phyloP scores from a whole-genome alignment of 108 stramenopile species.

The Cyclotella distinguenda region DNA sequence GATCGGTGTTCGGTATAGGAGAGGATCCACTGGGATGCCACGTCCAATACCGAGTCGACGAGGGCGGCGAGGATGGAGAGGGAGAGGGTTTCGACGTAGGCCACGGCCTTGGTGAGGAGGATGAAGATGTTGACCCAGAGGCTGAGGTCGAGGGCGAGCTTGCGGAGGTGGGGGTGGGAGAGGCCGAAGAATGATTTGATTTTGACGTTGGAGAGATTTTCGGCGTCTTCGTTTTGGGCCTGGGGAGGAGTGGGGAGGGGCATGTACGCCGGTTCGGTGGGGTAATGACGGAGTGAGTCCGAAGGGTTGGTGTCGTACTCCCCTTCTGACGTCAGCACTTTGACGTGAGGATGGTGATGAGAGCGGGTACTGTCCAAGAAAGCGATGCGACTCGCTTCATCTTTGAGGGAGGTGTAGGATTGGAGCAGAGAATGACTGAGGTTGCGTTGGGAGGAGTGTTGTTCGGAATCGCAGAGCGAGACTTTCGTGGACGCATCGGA shows the following conservation, averaged over 20 bases:
- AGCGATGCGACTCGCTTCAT: constrained; percentile 2
- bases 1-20: constrained; percentile 80
- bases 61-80: constrained; percentile 89
- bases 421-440: constrained; percentile 9
- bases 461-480: not conserved
- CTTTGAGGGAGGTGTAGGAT: not conserved
- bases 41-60: constrained; percentile 88
- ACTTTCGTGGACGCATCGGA: not conserved
- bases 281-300: not conserved
- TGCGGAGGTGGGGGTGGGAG: constrained; percentile 50
- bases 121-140: constrained; percentile 84
- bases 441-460: not conserved
- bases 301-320: not conserved
- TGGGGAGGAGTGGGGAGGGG: not conserved
- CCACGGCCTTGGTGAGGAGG: constrained; percentile 72
- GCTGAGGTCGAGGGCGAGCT: constrained; percentile 71
- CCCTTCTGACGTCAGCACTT: not conserved
- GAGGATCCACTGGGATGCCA: constrained; percentile 84
- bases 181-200: constrained; percentile 11
- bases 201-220: not conserved
- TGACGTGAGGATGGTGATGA: constrained; percentile 5
- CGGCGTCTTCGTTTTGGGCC: not conserved
- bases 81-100: constrained; percentile 72
- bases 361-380: constrained; percentile 10
- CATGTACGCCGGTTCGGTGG: not conserved